phyloP scores from a whole-genome alignment of 2,329 filamentous ascomycete species.

The Ophiostoma fasciatum region DNA sequence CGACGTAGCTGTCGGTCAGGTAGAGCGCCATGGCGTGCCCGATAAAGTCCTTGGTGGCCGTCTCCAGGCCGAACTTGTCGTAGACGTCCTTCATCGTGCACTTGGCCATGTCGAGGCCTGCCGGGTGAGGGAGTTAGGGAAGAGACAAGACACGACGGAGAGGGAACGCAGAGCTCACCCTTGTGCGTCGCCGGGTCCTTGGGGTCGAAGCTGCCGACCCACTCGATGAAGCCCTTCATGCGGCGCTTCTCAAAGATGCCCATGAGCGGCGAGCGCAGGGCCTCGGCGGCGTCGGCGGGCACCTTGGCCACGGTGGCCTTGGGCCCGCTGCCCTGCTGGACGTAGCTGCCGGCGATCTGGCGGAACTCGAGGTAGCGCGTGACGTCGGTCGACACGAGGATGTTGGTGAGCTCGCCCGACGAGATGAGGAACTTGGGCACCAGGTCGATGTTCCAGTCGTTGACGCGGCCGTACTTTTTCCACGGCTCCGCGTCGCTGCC shows the following conservation, averaged over 20 bases:
- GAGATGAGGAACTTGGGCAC: slow-evolving; percentile 98
- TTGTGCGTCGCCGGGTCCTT: slow-evolving; percentile 79
- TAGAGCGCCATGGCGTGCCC: slow-evolving; percentile 98
- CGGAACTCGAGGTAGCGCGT: slow-evolving; percentile 84
- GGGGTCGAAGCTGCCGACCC: slow-evolving; percentile 74
- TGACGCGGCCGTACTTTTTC: slow-evolving; percentile 92
- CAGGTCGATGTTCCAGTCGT: slow-evolving; percentile 99
- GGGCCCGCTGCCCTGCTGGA: slow-evolving; percentile 70
- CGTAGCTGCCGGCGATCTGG: slow-evolving; percentile 90
- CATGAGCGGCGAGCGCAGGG: slow-evolving; percentile 86
- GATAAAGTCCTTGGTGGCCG: slow-evolving; percentile 83
- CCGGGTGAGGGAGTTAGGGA: background rate
- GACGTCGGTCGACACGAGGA: slow-evolving; percentile 89
- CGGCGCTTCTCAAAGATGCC: slow-evolving; percentile 95
- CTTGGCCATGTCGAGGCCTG: slow-evolving; percentile 64
- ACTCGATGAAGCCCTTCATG: slow-evolving; percentile 93
- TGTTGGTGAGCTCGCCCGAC: slow-evolving; percentile 95
- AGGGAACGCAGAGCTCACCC: slow-evolving; percentile 39
- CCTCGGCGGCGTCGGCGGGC: slow-evolving; percentile 81
- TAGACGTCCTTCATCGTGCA: slow-evolving; percentile 97
- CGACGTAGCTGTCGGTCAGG: slow-evolving; percentile 78
- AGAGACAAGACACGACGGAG: background rate
- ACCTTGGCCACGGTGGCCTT: slow-evolving; percentile 95
- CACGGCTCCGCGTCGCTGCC: slow-evolving; percentile 71
- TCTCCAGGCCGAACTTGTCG: slow-evolving; percentile 90